A percentile compares a stretch with the other conserved stretches of the same genome.
phyloP scores from a whole-genome alignment of 331 rosid species.

The Quercus lobata region DNA sequence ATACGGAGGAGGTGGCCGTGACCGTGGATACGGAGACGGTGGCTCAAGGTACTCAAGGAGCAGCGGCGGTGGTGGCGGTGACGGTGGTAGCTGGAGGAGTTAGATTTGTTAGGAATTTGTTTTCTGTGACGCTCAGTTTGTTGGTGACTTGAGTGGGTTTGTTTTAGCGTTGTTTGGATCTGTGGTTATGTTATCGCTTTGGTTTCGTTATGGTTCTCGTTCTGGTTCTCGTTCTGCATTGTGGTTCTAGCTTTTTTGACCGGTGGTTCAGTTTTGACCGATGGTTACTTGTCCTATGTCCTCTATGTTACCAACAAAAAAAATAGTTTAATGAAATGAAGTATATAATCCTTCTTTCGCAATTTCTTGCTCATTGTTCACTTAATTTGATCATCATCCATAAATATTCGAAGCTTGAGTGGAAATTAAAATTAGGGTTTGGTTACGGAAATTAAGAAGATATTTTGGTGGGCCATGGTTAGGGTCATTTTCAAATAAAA shows the following conservation, averaged over 20 bases:
- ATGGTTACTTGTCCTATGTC: neutral
- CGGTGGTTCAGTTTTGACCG: conserved; percentile 29
- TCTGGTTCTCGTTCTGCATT: conserved; percentile 6
- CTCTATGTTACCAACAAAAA: neutral
- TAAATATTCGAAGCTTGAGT: no score
- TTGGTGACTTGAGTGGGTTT: neutral
- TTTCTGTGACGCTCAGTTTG: neutral
- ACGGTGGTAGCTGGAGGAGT: conserved; percentile 77
- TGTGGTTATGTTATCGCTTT: neutral
- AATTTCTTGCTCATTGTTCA: no score
- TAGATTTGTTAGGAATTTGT: neutral
- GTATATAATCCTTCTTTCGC: neutral
- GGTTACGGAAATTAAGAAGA: fast-evolving
- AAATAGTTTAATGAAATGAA: neutral
- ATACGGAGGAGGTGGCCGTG: conserved; percentile 32
- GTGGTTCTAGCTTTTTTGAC: conserved; percentile 53
- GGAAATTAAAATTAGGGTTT: no score
- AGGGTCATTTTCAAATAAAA: no score
- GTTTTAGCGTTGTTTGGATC: neutral
- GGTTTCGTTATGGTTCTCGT: conserved; percentile 12
- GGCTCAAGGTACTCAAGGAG: conserved; percentile 30
- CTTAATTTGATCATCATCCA: no score
- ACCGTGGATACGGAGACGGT: conserved; percentile 36
- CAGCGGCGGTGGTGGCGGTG: conserved; percentile 25
- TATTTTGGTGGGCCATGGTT: no score